Evolutionary conservation across 805 yeast species (phyloP), one percentile per base, ranked within the genome.

Genomic region (Teunomyces funiuensis): DNA sequence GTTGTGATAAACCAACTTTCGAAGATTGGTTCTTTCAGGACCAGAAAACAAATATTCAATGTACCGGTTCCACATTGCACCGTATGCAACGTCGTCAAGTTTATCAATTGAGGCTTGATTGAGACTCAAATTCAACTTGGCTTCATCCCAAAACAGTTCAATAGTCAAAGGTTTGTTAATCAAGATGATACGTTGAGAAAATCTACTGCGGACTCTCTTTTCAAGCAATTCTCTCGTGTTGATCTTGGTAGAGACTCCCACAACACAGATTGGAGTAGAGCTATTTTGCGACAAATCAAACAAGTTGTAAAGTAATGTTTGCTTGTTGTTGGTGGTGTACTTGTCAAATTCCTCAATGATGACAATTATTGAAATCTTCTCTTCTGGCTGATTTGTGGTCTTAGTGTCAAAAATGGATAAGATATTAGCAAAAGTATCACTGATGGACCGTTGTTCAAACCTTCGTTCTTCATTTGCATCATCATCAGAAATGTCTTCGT

Each of bases 131-230:
- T 71, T 63, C 18, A 71, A 58, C 15, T 59, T 54, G 10, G 80
- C 78, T 14, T 79, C 66, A 1, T 59, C 53, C 61, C 77, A 65
- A 50, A 83, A 86, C 10, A 69, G 74, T 1, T 73, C 78, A 2
- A 79, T 51, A 2, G 66, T 59, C 1, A 51, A 49, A 0, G 82
- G 70, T 37, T 80, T 80, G 18, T 77, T 76, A 27, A 88, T 68
- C 13, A 74, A 73, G 17, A 89, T 73, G 2, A 85, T 63, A 37
- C 95, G 67, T 56, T 91, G 97, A 13, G 93, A 82, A 59, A 90
- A 93, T 49, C 99, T 69, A 42, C 95, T 83, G 50, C 88, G 76
- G 0, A 93, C 98, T 53, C 99, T 74, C 56, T 91, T 93, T 56
- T 93, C 99, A 34, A 93, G 67, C 52, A 80, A 71, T 52, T 91